These are phyloP conservation scores for Beverwykella pulmonaria DNA, from an alignment of 495 filamentous ascomycete genomes.

Conservation along the genomic window DNA sequence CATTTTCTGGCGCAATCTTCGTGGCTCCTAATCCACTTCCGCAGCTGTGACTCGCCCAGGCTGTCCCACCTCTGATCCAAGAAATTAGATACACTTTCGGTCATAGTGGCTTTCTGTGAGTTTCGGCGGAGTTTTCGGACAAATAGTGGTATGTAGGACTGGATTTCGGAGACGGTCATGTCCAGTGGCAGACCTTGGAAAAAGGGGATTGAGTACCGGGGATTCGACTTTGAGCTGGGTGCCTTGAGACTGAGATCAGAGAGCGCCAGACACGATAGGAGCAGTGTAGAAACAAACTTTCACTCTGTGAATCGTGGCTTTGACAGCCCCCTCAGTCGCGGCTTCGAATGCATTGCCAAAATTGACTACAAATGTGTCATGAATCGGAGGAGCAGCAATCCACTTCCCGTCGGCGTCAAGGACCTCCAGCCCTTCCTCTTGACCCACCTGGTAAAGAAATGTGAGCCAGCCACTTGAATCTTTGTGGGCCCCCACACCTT, in stretches of 20 bases:
- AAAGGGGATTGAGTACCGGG: slow-evolving; percentile 51
- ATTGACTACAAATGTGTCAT: slow-evolving; percentile 58
- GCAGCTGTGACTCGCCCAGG: slow-evolving; percentile 41
- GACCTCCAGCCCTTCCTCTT: slow-evolving; percentile 54
- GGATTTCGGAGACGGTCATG: slow-evolving; percentile 42
- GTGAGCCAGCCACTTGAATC: slow-evolving; percentile 62
- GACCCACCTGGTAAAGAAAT: slow-evolving; percentile 56
- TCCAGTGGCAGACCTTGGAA: slow-evolving; percentile 50
- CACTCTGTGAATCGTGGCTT: slow-evolving; percentile 58
- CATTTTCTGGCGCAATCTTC: slow-evolving; percentile 35
- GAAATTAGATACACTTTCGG: slow-evolving; percentile 29
- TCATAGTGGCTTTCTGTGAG: not conserved
- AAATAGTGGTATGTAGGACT: slow-evolving; percentile 35
- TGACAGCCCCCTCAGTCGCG: slow-evolving; percentile 55
- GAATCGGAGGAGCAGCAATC: slow-evolving; percentile 55
- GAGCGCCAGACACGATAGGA: not conserved
- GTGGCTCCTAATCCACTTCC: slow-evolving; percentile 42
- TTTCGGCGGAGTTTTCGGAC: slow-evolving; percentile 31
- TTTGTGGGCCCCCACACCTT: slow-evolving; percentile 60
- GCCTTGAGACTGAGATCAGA: slow-evolving; percentile 7
- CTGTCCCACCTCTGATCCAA: slow-evolving; percentile 39
- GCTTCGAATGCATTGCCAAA: slow-evolving; percentile 63
- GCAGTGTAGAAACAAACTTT: slow-evolving; percentile 16
- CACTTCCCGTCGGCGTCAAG: slow-evolving; percentile 53
- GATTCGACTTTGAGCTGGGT: slow-evolving; percentile 16